These are phyloP conservation scores for Calonectria pseudoturangicola DNA, from an alignment of 2,329 filamentous ascomycete species.

Conservation along the genomic window DNA sequence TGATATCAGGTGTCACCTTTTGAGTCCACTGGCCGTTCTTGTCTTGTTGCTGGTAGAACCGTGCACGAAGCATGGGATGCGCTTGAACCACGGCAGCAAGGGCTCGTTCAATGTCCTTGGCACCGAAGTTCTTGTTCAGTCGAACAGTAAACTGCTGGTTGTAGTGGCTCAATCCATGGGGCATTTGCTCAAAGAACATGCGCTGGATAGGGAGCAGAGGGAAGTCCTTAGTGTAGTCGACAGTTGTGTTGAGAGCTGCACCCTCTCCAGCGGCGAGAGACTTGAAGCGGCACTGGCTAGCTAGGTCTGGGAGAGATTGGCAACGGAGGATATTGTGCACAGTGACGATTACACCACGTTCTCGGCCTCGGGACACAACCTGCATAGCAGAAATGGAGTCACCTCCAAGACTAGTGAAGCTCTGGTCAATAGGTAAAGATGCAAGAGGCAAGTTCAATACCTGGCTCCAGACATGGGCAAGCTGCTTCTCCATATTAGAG, in stretches of 20 bases:
- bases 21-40: constrained; percentile 24
- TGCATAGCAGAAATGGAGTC: constrained; percentile 67
- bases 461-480: constrained; percentile 60
- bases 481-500: constrained; percentile 39
- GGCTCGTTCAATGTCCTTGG: constrained; percentile 5
- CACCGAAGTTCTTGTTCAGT: constrained; percentile 15
- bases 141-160: constrained; percentile 36
- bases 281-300: constrained; percentile 11
- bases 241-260: constrained; percentile 5
- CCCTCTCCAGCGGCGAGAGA: constrained; percentile 2
- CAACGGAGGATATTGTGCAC: constrained; percentile 35
- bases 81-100: constrained; percentile 19
- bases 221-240: constrained; percentile 24
- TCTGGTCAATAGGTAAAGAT: constrained; percentile 63
- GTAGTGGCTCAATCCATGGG: constrained; percentile 20
- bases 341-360: constrained; percentile 27
- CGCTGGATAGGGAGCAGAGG: constrained; percentile 34
- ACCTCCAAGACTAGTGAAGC: constrained; percentile 69
- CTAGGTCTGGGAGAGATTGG: constrained; percentile 31
- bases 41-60: constrained; percentile 19
- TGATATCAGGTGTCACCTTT: neutral
- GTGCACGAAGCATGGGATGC: constrained; percentile 36
- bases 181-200: constrained; percentile 19
- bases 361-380: constrained; percentile 30
- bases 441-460: constrained; percentile 58